Evolutionary conservation across 1,284 basidiomycete species (phyloP).

Genomic region (Puccinia polysora): DNA sequence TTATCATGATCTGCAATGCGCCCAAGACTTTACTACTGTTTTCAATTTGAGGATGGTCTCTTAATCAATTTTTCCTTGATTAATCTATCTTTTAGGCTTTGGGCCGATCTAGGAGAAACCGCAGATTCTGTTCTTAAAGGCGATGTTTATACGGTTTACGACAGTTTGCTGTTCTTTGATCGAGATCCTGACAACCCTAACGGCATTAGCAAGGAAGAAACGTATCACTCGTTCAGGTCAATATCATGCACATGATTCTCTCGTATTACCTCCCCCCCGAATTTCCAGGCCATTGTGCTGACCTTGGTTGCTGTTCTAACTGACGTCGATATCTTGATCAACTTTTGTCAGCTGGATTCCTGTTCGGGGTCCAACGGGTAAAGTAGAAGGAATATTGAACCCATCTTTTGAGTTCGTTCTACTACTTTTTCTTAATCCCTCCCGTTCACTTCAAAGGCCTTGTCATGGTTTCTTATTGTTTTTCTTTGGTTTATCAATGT

Average conservation of each 20-base stretch:
- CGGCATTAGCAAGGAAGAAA: slow-evolving; percentile 36
- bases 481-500: not conserved
- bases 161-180: slow-evolving; percentile 40
- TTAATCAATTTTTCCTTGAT: not conserved
- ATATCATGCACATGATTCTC: not conserved
- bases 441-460: not conserved
- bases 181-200: slow-evolving; percentile 36
- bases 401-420: slow-evolving; percentile 40
- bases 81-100: slow-evolving; percentile 11
- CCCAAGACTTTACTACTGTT: not conserved
- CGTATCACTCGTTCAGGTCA: slow-evolving; percentile 41
- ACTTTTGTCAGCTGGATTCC: slow-evolving; percentile 29
- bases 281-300: not conserved
- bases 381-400: slow-evolving; percentile 43
- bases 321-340: not conserved
- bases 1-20: no score
- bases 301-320: not conserved
- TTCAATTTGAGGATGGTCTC: not conserved
- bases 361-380: slow-evolving; percentile 36
- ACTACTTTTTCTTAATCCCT: slow-evolving; percentile 2
- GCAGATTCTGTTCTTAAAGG: slow-evolving; percentile 35
- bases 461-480: not conserved
- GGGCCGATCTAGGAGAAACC: slow-evolving; percentile 31
- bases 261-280: not conserved
- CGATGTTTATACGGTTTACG: slow-evolving; percentile 36